Evolutionary conservation across 1,139 yeast genomes (phyloP), one percentile per base, ranked within the genome.

Genomic region (Protomyces gravidus): DNA sequence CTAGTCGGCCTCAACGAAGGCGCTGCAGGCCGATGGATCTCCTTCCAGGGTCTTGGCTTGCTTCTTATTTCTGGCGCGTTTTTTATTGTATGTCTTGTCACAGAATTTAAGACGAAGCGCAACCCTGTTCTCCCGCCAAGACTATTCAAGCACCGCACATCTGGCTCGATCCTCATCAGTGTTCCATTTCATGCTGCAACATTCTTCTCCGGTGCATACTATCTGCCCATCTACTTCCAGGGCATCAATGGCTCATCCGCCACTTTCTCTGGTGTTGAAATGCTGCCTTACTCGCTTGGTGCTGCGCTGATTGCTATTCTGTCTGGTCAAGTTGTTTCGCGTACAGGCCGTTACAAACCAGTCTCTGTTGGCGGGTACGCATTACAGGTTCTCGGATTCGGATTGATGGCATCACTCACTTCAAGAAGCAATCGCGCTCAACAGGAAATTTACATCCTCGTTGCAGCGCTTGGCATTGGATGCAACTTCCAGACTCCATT

Each of bases 381-480:
- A 0, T 62, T 76, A 21, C 78, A 78, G 1, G 72, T 80, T 1
- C 65, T 82, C 25, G 89, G 89, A 1, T 70, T 74, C 47, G 89
- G 87, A 0, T 61, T 82, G 7, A 62, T 80, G 23, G 68, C 78
- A 1, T 60, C 80, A 4, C 68, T 83, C 36, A 72, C 71, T 19
- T 72, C 70, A 15, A 63, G 75, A 58, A 75, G 82, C 1, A 66
- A 73, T 0, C 65, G 67, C 21, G 69, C 74, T 4, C 67, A 72
- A 53, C 73, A 76, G 48, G 80, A 84, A 61, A 89, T 89, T 0
- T 71, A 77, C 11, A 69, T 79, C 45, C 78, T 84, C 32, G 66
- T 82, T 4, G 75, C 77, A 5, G 89, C 89, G 60, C 67, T 81
- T 25, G 77, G 82, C 0, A 71, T 78, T 53, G 89, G 89, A 1